These are phyloP conservation scores for Coemansia sp. DNA, from an alignment of 192 early-diverging fungal genomes.

Conservation along the genomic window DNA sequence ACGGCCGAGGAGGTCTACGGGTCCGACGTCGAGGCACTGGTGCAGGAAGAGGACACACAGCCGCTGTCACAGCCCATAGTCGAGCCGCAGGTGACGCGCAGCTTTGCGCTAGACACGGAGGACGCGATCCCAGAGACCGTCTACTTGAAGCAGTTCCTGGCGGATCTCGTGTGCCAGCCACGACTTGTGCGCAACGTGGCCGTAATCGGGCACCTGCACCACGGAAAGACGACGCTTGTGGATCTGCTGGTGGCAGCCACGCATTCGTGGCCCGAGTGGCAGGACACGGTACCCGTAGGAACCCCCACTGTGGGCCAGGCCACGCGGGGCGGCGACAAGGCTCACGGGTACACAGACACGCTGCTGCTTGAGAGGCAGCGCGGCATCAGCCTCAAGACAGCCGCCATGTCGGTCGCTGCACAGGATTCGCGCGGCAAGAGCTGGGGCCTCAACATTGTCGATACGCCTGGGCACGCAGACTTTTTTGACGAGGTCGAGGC, in stretches of 20 bases:
- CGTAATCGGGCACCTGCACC: slow-evolving; percentile 92
- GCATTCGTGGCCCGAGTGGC: slow-evolving; percentile 64
- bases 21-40: slow-evolving; percentile 87
- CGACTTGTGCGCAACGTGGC: slow-evolving; percentile 84
- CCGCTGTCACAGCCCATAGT: slow-evolving; percentile 92
- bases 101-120: slow-evolving; percentile 82
- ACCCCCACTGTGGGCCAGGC: slow-evolving; percentile 32
- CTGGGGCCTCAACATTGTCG: slow-evolving; percentile 84
- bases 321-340: slow-evolving; percentile 23
- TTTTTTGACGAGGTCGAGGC: slow-evolving; percentile 93
- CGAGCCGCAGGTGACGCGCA: slow-evolving; percentile 80
- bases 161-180: slow-evolving; percentile 76
- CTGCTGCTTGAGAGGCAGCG: slow-evolving; percentile 87
- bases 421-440: slow-evolving; percentile 86
- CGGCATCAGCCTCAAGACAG: slow-evolving; percentile 87
- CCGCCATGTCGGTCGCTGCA: slow-evolving; percentile 89
- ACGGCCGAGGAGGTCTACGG: slow-evolving; percentile 97
- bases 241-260: slow-evolving; percentile 91
- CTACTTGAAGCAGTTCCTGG: slow-evolving; percentile 89
- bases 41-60: slow-evolving; percentile 98
- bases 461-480: slow-evolving; percentile 94
- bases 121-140: slow-evolving; percentile 73
- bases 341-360: slow-evolving; percentile 70
- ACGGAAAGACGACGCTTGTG: slow-evolving; percentile 94
- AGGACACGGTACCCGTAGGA: slow-evolving; percentile 24